These are phyloP conservation scores for Globisporangium irregulare DNA, from an alignment of 352 stramenopile genomes.

Conservation along the genomic window DNA sequence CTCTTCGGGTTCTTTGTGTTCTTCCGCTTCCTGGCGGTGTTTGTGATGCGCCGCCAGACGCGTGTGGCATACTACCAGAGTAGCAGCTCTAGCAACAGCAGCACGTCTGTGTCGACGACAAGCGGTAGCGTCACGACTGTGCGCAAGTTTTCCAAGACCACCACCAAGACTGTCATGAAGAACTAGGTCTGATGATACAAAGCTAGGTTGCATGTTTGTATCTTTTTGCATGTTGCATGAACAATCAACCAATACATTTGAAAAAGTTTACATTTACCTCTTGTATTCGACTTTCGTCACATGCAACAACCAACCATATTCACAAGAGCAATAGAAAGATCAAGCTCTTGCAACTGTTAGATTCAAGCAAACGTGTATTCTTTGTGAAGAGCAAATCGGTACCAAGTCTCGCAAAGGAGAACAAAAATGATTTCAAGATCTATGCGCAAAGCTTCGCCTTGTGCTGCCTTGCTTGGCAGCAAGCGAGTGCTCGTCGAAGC, in stretches of 20 bases:
- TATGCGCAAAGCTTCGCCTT: not conserved
- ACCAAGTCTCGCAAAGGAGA: not conserved
- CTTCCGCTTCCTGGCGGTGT: slow-evolving; percentile 12
- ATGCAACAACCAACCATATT: not conserved
- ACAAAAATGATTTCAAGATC: not conserved
- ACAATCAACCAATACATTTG: not conserved
- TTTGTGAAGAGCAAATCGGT: not conserved
- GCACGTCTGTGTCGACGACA: not conserved
- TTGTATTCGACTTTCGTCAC: not conserved
- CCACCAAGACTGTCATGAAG: slow-evolving; percentile 11
- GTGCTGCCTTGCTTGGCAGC: not conserved
- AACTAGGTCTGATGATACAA: slow-evolving; percentile 2
- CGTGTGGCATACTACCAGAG: slow-evolving; percentile 7
- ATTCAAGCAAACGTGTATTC: not conserved
- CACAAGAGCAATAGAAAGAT: not conserved
- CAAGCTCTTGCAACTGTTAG: not conserved
- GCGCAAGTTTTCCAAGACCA: slow-evolving; percentile 8
- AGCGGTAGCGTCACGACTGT: slow-evolving; percentile 9
- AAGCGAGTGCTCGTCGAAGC: not conserved
- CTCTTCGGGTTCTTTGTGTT: slow-evolving; percentile 15
- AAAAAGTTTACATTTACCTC: not conserved
- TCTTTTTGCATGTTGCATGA: not conserved
- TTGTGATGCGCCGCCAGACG: slow-evolving; percentile 12
- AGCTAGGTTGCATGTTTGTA: not conserved
- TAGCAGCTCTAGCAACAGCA: slow-evolving; percentile 3